phyloP scores from a whole-genome alignment of 1,139 yeast genomes.

The Schwanniomyces etchellsii region DNA sequence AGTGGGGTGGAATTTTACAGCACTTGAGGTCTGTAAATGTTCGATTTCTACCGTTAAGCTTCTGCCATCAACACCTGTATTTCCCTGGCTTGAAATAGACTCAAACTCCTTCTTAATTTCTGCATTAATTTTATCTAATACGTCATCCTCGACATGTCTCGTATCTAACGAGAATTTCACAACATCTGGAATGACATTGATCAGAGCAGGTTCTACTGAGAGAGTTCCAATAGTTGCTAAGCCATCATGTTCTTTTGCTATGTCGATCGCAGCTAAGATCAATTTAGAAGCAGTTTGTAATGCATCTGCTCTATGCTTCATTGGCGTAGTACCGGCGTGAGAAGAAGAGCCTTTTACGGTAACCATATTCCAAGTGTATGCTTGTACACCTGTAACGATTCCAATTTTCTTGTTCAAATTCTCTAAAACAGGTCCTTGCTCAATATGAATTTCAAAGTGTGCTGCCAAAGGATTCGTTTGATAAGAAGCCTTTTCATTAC shows the following conservation, averaged over 20 bases:
- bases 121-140: slow-evolving; percentile 30
- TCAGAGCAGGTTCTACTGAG: slow-evolving; percentile 51
- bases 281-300: slow-evolving; percentile 52
- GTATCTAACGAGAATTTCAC: slow-evolving; percentile 54
- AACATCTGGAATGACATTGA: slow-evolving; percentile 61
- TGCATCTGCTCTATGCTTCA: slow-evolving; percentile 57
- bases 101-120: slow-evolving; percentile 34
- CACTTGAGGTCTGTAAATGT: slow-evolving; percentile 43
- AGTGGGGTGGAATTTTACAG: slow-evolving; percentile 48
- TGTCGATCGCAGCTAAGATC: slow-evolving; percentile 50
- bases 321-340: slow-evolving; percentile 76
- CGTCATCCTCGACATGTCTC: slow-evolving; percentile 49
- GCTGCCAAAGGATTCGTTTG: slow-evolving; percentile 53
- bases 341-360: slow-evolving; percentile 55
- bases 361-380: slow-evolving; percentile 56
- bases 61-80: slow-evolving; percentile 10
- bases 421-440: slow-evolving; percentile 71
- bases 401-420: slow-evolving; percentile 52
- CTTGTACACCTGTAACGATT: slow-evolving; percentile 63
- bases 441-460: slow-evolving; percentile 71
- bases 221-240: slow-evolving; percentile 57
- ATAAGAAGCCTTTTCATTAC: slow-evolving; percentile 43
- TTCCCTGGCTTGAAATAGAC: not conserved
- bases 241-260: slow-evolving; percentile 49
- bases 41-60: slow-evolving; percentile 26